Conservation (phyloP, 2,329 filamentous ascomycete genomes). For the Rutstroemia sp. region DNA sequence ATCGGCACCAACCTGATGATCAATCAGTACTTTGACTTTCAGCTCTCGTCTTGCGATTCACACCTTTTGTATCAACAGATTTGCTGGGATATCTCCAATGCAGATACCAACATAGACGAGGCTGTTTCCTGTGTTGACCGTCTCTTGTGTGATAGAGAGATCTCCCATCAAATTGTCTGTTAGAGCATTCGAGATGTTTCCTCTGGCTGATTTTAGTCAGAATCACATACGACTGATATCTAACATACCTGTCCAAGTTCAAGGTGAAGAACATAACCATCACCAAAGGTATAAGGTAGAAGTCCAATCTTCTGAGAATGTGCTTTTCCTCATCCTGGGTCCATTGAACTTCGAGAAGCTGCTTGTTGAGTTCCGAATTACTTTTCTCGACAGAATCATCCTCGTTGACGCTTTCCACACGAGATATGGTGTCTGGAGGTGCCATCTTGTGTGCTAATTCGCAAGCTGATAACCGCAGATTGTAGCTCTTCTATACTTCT, state of each 20-base stretch:
- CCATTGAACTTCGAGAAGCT: constrained; percentile 2
- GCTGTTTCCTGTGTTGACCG: constrained; percentile 4
- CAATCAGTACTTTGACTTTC: constrained; percentile 10
- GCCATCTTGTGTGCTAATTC: background rate
- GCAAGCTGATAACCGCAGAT: background rate
- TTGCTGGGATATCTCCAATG: constrained; percentile 6
- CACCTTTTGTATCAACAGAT: constrained; percentile 5
- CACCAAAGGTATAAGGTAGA: constrained; percentile 5
- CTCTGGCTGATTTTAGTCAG: background rate
- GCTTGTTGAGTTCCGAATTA: constrained; percentile 3
- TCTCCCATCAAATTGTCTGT: constrained; percentile 34
- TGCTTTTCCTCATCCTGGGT: constrained; percentile 4
- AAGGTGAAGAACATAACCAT: constrained; percentile 10
- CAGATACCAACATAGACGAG: constrained; percentile 7
- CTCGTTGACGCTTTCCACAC: constrained; percentile 3
- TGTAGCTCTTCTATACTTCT: background rate
- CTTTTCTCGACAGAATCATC: constrained; percentile 4
- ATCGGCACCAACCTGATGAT: constrained; percentile 44
- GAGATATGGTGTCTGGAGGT: constrained; percentile 4
- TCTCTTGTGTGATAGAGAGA: constrained; percentile 2
- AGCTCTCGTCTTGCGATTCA: constrained; percentile 29
- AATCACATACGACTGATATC: too few species aligned
- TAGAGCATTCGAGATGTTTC: constrained; percentile 48
- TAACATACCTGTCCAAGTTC: constrained; percentile 6
- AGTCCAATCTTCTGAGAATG: background rate